phyloP scores from a whole-genome alignment of 2,329 filamentous ascomycete genomes.

The Aspergillus floridensis region DNA sequence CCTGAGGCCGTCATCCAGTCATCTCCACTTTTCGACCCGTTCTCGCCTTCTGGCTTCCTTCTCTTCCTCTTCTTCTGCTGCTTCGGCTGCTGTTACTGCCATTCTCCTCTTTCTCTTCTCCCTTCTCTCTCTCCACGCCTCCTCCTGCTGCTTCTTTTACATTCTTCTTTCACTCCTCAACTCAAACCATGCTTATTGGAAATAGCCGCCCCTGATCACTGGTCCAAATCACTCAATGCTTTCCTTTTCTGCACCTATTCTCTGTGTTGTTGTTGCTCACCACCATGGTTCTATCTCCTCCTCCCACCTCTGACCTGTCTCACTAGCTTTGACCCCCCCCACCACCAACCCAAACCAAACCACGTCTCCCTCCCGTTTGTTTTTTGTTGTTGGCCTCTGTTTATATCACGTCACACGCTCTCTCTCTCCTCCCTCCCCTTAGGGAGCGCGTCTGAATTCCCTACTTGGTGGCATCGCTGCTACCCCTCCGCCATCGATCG shows the following conservation, averaged over 20 bases:
- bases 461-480: constrained; percentile 1
- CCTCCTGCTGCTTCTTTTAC: neutral
- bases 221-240: neutral
- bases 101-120: constrained; percentile 6
- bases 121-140: constrained; percentile 5
- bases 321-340: constrained; percentile 9
- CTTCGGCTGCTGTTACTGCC: neutral
- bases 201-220: too few relatives aligned
- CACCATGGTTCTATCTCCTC: constrained; percentile 7
- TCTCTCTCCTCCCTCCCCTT: constrained; percentile 4
- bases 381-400: constrained; percentile 13
- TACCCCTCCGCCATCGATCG: neutral
- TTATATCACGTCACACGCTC: constrained; percentile 21
- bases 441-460: constrained; percentile 5
- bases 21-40: constrained; percentile 5
- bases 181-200: neutral
- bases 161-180: neutral
- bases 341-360: constrained; percentile 4
- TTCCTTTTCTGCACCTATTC: too few relatives aligned
- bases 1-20: constrained; percentile 5
- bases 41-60: constrained; percentile 8
- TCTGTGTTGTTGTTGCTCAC: constrained; percentile 3
- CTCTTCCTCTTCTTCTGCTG: constrained; percentile 2
- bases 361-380: constrained; percentile 2
- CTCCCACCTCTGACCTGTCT: constrained; percentile 6